These are phyloP conservation scores for Maudiozyma humilis DNA, from an alignment of 1,139 yeast species.

Conservation along the genomic window DNA sequence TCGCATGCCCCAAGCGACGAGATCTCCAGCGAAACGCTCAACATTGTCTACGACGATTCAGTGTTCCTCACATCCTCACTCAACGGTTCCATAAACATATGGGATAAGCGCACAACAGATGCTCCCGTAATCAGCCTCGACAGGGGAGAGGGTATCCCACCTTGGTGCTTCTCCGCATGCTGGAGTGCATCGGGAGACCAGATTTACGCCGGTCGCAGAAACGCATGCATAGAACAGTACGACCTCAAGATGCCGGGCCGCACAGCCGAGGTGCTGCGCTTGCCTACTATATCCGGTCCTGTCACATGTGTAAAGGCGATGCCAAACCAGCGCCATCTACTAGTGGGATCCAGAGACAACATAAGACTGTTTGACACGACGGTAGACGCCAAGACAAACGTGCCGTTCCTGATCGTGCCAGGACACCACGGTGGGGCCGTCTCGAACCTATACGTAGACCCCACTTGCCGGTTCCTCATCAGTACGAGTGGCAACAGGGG, in stretches of 20 bases:
- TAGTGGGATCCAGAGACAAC: slow-evolving; percentile 88
- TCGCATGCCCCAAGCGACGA: slow-evolving; percentile 17
- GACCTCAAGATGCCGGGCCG: slow-evolving; percentile 55
- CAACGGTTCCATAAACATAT: slow-evolving; percentile 73
- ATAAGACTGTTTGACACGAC: slow-evolving; percentile 66
- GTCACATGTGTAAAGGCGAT: slow-evolving; percentile 73
- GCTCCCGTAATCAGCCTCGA: slow-evolving; percentile 47
- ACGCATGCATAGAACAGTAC: slow-evolving; percentile 79
- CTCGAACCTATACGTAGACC: slow-evolving; percentile 69
- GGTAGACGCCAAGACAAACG: slow-evolving; percentile 33
- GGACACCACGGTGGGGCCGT: slow-evolving; percentile 63
- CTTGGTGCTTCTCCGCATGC: slow-evolving; percentile 91
- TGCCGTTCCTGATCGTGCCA: slow-evolving; percentile 50
- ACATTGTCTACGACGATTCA: slow-evolving; percentile 39
- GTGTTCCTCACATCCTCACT: slow-evolving; percentile 73
- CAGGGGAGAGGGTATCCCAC: slow-evolving; percentile 65
- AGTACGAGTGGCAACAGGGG: slow-evolving; percentile 95
- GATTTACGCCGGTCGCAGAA: slow-evolving; percentile 81
- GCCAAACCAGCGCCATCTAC: slow-evolving; percentile 70
- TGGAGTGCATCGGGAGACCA: slow-evolving; percentile 83
- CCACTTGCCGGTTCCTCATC: slow-evolving; percentile 77
- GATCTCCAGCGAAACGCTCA: slow-evolving; percentile 23
- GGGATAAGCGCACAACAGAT: slow-evolving; percentile 61
- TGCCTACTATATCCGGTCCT: slow-evolving; percentile 88
- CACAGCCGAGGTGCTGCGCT: slow-evolving; percentile 53